Base-by-base conservation (phyloP, 2,329 filamentous ascomycete species). In the Camillea tinctor region DNA sequence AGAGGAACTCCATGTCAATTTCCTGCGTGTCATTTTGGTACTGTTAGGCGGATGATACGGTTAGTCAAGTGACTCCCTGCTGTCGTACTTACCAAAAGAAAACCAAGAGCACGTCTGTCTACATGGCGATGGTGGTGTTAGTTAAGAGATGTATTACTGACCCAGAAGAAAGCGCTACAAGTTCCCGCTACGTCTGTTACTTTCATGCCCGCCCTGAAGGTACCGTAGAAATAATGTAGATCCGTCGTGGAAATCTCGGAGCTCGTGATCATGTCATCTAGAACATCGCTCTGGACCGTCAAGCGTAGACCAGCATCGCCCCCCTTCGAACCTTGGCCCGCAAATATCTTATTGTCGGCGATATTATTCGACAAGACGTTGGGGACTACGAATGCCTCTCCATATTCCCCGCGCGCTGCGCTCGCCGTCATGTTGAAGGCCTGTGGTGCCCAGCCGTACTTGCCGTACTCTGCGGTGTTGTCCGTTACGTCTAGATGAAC, bases 101-200 rank as follows among this genome's bases (percentile, higher is more conserved):
- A 30, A 9, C 6, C 8, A 30, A 7, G 7, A 30, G 26, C 26
- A 30, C 13, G 26, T 30, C n/a, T n/a, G n/a, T 30, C 7, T 30
- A 11, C 26, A 2, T 30, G 26, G 26, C 13, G 26, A 30, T 30
- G 26, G 26, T 30, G 26, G 17, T 44, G 36, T 44, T 44, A 11
- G 36, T 44, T n/a, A 11, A 19, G 1, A 6, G 11, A 17, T 20
- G 24, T 4, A n/a, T 53, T 20, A 69, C 77, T 68, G 71, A 91
- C 88, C 86, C 89, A 94, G 75, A 93, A 93, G 76, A 93, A 93
- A 6, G 90, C 90, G 26, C 84, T 87, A 72, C 90, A 93, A 1
- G 91, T 93, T 23, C 90, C 90, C 1, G 79, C 75, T 6, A 83
- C 76, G 48, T 75, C 75, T 0, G 87, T 85, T 58, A 89, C 73